These are phyloP conservation scores for Penicillium atrosanguineum DNA, from an alignment of 495 filamentous ascomycete genomes.

Conservation along the genomic window DNA sequence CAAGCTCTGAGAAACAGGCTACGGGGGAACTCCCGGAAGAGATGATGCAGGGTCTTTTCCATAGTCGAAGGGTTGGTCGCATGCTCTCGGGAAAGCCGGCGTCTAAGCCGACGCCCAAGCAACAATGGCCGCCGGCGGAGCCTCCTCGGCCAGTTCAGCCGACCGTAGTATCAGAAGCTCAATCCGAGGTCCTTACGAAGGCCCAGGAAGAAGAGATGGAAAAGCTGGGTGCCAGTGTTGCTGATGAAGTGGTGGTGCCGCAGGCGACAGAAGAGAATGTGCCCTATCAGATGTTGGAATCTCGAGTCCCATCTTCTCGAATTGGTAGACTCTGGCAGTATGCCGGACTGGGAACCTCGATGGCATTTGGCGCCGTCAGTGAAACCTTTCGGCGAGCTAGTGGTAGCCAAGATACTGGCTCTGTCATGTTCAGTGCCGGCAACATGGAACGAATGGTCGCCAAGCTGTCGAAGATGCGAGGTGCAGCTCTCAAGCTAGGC, in stretches of 20 bases:
- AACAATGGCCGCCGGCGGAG: conserved; percentile 5
- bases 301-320: conserved; percentile 84
- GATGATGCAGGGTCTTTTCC: conserved; percentile 60
- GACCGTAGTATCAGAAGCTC: not conserved
- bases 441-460: conserved; percentile 92
- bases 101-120: conserved; percentile 5
- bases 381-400: conserved; percentile 75
- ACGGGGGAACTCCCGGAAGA: conserved; percentile 50
- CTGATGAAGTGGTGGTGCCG: conserved; percentile 21
- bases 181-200: conserved; percentile 1
- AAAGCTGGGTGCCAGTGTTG: conserved; percentile 18
- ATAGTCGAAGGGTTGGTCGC: conserved; percentile 56
- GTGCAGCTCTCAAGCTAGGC: conserved; percentile 95
- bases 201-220: conserved; percentile 20
- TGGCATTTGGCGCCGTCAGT: conserved; percentile 89
- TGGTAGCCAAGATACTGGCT: conserved; percentile 60
- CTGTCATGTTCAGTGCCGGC: conserved; percentile 79
- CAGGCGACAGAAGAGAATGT: conserved; percentile 19
- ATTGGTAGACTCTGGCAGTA: conserved; percentile 92
- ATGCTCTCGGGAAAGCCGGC: conserved; percentile 41
- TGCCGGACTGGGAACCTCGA: conserved; percentile 84
- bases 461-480: conserved; percentile 92
- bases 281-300: conserved; percentile 77
- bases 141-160: not conserved
- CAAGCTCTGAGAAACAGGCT: conserved; percentile 14